Evolutionary conservation across 305 asterid species (phyloP).

Genomic region (Solanum hybrid): DNA sequence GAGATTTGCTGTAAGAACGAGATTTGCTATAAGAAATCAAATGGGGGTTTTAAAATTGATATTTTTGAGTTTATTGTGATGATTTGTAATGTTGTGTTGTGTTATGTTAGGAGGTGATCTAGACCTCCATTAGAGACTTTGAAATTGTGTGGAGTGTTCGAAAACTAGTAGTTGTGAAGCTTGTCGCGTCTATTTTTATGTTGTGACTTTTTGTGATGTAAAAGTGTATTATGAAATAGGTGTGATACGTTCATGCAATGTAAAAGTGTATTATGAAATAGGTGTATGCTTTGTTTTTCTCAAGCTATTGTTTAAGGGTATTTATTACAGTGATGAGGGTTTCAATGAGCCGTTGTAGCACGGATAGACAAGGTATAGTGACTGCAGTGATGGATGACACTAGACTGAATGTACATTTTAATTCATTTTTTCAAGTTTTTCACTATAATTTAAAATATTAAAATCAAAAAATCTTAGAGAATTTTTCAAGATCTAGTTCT

Average conservation of each 20-base stretch:
- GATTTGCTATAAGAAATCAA: background rate
- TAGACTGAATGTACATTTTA: background rate
- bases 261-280: background rate
- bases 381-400: background rate
- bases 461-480: background rate
- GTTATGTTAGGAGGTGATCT: background rate
- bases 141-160: background rate
- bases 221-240: background rate
- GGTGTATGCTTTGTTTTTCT: background rate
- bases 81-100: background rate
- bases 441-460: background rate
- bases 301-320: background rate
- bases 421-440: background rate
- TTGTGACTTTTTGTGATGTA: background rate
- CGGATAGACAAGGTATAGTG: background rate
- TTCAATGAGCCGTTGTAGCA: background rate
- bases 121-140: background rate
- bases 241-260: background rate
- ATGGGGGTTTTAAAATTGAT: background rate
- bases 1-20: too few species aligned
- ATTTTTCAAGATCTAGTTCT: background rate
- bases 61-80: background rate
- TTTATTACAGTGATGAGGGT: background rate
- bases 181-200: background rate
- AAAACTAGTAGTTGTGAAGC: background rate